Base-by-base conservation (phyloP, 306 rosid species). In the Ammopiptanthus mongolicus region DNA sequence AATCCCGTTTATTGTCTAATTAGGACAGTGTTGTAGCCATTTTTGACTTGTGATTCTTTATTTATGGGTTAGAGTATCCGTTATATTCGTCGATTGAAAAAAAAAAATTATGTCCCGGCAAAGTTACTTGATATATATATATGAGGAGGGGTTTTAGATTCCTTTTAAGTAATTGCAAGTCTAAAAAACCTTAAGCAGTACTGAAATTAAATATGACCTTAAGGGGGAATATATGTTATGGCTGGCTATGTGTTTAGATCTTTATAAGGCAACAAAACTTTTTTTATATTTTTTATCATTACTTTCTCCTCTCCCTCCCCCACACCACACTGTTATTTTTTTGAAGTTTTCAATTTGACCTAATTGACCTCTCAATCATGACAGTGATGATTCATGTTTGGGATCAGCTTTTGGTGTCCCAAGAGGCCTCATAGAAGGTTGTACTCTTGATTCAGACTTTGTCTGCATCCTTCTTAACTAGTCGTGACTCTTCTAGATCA, bases 401-500 rank as follows among this genome's bases (percentile, higher is more conserved):
- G 73, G 78, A 52, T 57, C 85, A 74, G 84, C 82, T 55, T 84
- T 87, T 74, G 50, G 60, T 31, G 22, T 34, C 58, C 57, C 5
- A 8, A 5, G 53, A 59, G 55, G 51, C 36, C 63, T 31, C 56
- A 36, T 12, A 23, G 77, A 62, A 31, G 21, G 14, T 48, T 60
- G 85, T 71, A 65, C 76, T 39, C 63, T 34, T 60, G 82, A 74
- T 75, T 69, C 81, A 69, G 72, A 64, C 61, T 21, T 36, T 79
- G 88, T 82, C 81, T 69, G 75, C 42, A 56, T 81, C 48, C 57
- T 29, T 46, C 34, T 19, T 4, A n/a, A 51, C 59, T 36, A 6
- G 29, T 33, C 44, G 28, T 28, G 53, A 21, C 8, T 65, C 69
- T 67, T 56, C 19, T 13, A n/a, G n/a, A n/a, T n/a, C 33, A 51